phyloP scores from a whole-genome alignment of 192 early-diverging fungal species.

The Entophlyctis helioformis region DNA sequence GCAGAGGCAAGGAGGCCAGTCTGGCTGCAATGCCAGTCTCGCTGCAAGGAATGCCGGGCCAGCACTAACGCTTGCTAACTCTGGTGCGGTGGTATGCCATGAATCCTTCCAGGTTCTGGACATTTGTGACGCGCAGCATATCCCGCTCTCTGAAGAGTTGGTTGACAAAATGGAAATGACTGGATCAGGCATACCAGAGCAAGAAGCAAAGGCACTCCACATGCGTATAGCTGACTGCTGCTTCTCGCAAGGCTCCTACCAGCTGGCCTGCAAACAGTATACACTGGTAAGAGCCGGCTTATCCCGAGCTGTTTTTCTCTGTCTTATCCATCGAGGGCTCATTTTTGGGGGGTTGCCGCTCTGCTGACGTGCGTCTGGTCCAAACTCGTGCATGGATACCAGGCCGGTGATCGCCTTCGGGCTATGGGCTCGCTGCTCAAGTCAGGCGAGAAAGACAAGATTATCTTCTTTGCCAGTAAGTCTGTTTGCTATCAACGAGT shows the following conservation, averaged over 20 bases:
- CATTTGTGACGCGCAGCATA: constrained; percentile 20
- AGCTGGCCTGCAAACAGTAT: constrained; percentile 41
- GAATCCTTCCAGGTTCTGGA: constrained; percentile 9
- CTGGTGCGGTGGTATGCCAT: no score
- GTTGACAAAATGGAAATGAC: constrained; percentile 13
- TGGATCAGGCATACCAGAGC: constrained; percentile 1
- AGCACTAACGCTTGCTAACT: not conserved
- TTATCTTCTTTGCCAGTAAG: constrained; percentile 49
- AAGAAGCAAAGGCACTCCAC: constrained; percentile 9
- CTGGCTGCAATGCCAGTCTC: no score
- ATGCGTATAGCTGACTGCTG: constrained; percentile 30
- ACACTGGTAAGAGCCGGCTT: constrained; percentile 16
- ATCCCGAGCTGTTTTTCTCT: no score
- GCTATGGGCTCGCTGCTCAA: constrained; percentile 41
- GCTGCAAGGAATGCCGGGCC: no score
- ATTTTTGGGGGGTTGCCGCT: no score
- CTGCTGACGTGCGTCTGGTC: no score
- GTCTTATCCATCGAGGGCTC: no score
- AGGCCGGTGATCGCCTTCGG: constrained; percentile 36
- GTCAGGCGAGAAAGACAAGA: constrained; percentile 41
- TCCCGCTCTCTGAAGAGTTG: constrained; percentile 32
- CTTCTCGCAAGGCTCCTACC: constrained; percentile 27
- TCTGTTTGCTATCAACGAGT: not conserved
- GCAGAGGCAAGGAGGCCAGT: no score
- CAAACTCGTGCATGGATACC: no score